These are phyloP conservation scores for Pseudozyma sp. DNA, from an alignment of 1,284 basidiomycete species.

Conservation along the genomic window DNA sequence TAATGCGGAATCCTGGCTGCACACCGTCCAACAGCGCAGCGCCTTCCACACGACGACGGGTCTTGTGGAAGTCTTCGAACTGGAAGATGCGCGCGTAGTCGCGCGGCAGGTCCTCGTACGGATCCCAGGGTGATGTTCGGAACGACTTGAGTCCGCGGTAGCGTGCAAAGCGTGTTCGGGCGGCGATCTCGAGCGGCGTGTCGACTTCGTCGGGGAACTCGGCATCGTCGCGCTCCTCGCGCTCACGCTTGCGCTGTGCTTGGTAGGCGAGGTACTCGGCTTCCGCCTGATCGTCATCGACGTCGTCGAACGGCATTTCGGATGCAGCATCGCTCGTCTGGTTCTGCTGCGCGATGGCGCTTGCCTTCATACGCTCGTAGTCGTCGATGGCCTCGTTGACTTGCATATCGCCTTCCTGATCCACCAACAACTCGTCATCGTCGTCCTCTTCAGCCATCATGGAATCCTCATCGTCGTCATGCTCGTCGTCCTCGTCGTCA, in stretches of 20 bases:
- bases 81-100: constrained; percentile 97
- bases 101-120: constrained; percentile 92
- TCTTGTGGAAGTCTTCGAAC: constrained; percentile 92
- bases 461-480: constrained; percentile 83
- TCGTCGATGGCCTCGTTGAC: constrained; percentile 78
- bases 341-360: constrained; percentile 70
- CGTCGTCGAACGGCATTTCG: constrained; percentile 51
- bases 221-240: constrained; percentile 78
- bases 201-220: constrained; percentile 98
- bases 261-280: constrained; percentile 74
- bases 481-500: constrained; percentile 73
- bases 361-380: constrained; percentile 84
- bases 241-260: constrained; percentile 84
- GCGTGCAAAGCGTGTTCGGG: constrained; percentile 87
- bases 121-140: constrained; percentile 95
- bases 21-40: constrained; percentile 60
- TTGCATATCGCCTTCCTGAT: constrained; percentile 77
- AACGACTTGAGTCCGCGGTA: constrained; percentile 92
- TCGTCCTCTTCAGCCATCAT: constrained; percentile 75
- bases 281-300: constrained; percentile 75
- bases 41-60: constrained; percentile 78
- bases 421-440: constrained; percentile 81
- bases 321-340: constrained; percentile 21
- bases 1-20: constrained; percentile 49
- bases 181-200: constrained; percentile 88